Percentiles rank a stretch among this genome's conserved stretches.
Conservation (phyloP, 352 stramenopile species). For the Pythium plurisporium region DNA sequence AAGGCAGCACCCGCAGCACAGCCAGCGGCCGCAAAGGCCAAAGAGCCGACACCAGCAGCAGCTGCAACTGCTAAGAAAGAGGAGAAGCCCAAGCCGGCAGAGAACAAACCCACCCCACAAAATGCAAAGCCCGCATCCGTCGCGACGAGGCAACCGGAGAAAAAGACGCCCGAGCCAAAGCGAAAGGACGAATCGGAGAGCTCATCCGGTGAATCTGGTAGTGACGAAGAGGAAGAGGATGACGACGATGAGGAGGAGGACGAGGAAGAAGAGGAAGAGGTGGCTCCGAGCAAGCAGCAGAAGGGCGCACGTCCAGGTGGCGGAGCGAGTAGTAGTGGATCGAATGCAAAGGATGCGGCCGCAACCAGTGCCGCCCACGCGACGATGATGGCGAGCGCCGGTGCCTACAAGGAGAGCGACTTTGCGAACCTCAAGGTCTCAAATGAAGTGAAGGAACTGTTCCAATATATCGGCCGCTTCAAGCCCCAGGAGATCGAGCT, state of each 20-base stretch:
- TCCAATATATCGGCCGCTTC: slow-evolving; percentile 94
- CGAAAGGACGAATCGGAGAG: slow-evolving; percentile 56
- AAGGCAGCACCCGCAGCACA: slow-evolving; percentile 5
- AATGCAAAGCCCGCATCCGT: slow-evolving; percentile 25
- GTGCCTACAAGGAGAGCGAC: slow-evolving; percentile 86
- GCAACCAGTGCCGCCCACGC: slow-evolving; percentile 37
- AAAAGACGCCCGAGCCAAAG: slow-evolving; percentile 42
- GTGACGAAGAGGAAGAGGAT: slow-evolving; percentile 62
- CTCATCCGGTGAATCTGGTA: slow-evolving; percentile 62
- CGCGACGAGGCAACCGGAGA: slow-evolving; percentile 35
- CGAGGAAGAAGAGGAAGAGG: slow-evolving; percentile 42
- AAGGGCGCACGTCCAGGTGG: slow-evolving; percentile 6
- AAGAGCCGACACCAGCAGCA: slow-evolving; percentile 6
- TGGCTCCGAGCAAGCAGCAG: slow-evolving; percentile 15
- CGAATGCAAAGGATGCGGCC: neutral
- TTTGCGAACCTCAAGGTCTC: slow-evolving; percentile 88
- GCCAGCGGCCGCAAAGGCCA: slow-evolving; percentile 7
- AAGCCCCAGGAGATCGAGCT: slow-evolving; percentile 95
- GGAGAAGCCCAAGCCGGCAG: slow-evolving; percentile 23
- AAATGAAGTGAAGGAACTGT: slow-evolving; percentile 87
- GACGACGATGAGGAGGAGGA: slow-evolving; percentile 45
- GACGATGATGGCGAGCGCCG: slow-evolving; percentile 60
- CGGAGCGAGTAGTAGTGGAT: neutral
- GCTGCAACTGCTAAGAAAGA: slow-evolving; percentile 14
- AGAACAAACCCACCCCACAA: slow-evolving; percentile 13